Conservation (phyloP, 257 asterid genomes). For the Agastache rugosa region DNA sequence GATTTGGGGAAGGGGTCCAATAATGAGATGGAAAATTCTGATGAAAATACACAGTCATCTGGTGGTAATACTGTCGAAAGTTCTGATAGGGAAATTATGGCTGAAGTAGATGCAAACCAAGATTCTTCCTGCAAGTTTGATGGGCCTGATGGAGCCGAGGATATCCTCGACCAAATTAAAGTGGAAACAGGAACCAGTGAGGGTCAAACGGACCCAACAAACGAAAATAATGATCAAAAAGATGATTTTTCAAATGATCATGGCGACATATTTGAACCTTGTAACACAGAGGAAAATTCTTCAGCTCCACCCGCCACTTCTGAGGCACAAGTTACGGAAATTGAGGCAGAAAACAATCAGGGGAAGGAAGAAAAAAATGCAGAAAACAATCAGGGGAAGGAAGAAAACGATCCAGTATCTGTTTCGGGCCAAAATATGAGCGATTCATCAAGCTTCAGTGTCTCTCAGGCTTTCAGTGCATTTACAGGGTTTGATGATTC, state of each 20-base stretch:
- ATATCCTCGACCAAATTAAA: constrained; percentile 44
- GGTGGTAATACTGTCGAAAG: constrained; percentile 37
- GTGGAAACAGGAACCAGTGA: constrained; percentile 43
- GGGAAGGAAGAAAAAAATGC: constrained; percentile 51
- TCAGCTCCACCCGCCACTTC: constrained; percentile 53
- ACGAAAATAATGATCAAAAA: constrained; percentile 29
- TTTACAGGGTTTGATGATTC: constrained; percentile 91
- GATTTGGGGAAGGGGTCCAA: constrained; percentile 43
- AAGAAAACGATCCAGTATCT: constrained; percentile 49
- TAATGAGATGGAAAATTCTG: constrained; percentile 36
- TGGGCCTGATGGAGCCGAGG: constrained; percentile 51
- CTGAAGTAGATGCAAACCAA: constrained; percentile 49
- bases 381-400: constrained; percentile 51
- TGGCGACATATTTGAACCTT: constrained; percentile 39
- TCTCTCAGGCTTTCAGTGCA: constrained; percentile 83
- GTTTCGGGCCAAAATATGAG: constrained; percentile 45
- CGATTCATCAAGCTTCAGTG: constrained; percentile 62
- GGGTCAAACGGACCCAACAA: constrained; percentile 38
- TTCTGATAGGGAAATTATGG: constrained; percentile 48
- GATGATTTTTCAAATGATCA: constrained; percentile 49
- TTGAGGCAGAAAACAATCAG: constrained; percentile 50
- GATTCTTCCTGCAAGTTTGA: constrained; percentile 45
- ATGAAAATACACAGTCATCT: constrained; percentile 44
- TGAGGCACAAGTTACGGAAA: constrained; percentile 48
- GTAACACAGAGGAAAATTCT: constrained; percentile 48